Percentiles rank a stretch among this genome's conserved stretches.
Evolutionary conservation across 2,329 filamentous ascomycete species (phyloP).

Genomic region (Penicillium italicum): DNA sequence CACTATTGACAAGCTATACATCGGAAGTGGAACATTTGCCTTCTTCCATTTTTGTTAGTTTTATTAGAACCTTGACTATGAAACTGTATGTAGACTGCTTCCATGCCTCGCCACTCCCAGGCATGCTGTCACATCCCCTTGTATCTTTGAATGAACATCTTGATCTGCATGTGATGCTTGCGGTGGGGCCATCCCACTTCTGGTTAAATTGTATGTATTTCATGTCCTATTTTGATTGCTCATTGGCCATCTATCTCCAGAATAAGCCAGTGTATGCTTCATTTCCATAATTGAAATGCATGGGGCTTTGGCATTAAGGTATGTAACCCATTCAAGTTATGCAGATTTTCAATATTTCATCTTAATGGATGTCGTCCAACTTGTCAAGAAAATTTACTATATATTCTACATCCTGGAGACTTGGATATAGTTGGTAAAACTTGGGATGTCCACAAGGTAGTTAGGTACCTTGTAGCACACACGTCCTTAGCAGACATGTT

Average conservation of each 20-base stretch:
- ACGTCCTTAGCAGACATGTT: neutral
- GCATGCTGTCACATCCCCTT: neutral
- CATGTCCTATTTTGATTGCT: neutral
- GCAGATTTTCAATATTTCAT: neutral
- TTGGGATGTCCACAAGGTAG: neutral
- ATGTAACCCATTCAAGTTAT: neutral
- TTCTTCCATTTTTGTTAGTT: neutral
- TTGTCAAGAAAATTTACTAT: neutral
- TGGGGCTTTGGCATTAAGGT: neutral
- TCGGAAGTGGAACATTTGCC: neutral
- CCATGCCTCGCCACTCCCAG: neutral
- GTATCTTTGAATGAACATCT: neutral
- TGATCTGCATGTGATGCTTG: neutral
- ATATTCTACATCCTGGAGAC: neutral
- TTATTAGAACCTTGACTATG: neutral
- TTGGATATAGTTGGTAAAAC: neutral
- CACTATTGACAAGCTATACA: conserved; percentile 14
- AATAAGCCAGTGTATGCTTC: neutral
- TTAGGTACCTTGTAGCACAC: neutral
- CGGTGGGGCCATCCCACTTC: conserved; percentile 1
- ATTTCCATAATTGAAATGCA: neutral
- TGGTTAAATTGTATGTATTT: neutral
- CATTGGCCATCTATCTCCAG: neutral
- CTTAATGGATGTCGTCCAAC: neutral
- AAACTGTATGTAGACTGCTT: neutral